Percentiles rank a stretch among this genome's conserved stretches.
Evolutionary conservation across 164 flowering plant species (phyloP).

Genomic region (Liquidambar formosana): DNA sequence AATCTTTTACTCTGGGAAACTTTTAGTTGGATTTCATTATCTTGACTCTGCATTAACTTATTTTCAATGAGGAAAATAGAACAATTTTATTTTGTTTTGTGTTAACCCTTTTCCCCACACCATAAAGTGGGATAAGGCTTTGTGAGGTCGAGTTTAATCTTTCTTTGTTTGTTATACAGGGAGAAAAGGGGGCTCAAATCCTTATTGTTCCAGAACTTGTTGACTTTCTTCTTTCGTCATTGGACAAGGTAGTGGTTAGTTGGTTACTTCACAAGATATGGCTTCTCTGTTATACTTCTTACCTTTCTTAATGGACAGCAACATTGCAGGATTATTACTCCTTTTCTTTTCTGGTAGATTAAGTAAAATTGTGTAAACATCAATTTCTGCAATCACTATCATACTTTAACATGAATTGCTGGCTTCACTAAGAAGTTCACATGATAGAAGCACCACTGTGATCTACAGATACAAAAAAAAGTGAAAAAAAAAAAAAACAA

Average conservation of each 20-base stretch:
- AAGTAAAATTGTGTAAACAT: neutral
- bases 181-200: slow-evolving; percentile 84
- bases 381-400: no score
- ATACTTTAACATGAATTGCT: no score
- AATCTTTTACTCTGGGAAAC: neutral
- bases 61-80: neutral
- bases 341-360: neutral
- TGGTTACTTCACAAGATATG: neutral
- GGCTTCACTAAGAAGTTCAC: no score
- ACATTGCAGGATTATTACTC: neutral
- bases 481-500: no score
- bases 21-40: neutral
- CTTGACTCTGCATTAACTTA: neutral
- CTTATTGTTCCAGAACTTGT: slow-evolving; percentile 86
- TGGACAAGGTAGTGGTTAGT: slow-evolving; percentile 65
- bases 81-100: neutral
- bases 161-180: slow-evolving; percentile 35
- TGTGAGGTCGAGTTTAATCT: slow-evolving; percentile 4
- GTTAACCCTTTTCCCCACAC: neutral
- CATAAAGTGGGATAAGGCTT: neutral
- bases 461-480: no score
- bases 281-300: neutral
- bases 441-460: no score
- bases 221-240: slow-evolving; percentile 55
- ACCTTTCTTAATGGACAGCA: neutral